phyloP scores from a whole-genome alignment of 257 asterid species.

The Euphrasia confusa region DNA sequence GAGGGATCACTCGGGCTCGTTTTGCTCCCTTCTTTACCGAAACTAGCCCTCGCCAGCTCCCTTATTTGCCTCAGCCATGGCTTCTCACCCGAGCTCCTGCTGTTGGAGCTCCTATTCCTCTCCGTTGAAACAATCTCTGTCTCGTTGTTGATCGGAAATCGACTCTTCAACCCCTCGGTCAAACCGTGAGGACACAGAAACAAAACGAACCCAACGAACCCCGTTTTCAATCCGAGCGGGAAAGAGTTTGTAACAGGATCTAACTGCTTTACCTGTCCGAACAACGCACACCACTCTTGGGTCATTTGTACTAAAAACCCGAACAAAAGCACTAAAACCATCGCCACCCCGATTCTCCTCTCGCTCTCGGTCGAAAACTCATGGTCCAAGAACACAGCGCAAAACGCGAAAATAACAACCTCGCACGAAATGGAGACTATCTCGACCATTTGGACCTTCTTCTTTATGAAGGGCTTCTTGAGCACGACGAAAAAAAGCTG shows the following conservation, averaged over 20 bases:
- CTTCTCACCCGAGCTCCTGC: constrained; percentile 59
- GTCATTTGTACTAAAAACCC: constrained; percentile 44
- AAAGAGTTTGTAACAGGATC: constrained; percentile 55
- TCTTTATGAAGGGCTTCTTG: constrained; percentile 91
- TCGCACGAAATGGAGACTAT: constrained; percentile 60
- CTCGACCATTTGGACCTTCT: constrained; percentile 79
- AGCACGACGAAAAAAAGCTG: constrained; percentile 91
- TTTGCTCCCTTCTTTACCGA: constrained; percentile 48
- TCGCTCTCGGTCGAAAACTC: constrained; percentile 41
- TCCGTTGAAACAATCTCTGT: constrained; percentile 30
- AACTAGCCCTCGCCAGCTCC: constrained; percentile 72
- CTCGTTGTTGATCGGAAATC: constrained; percentile 44
- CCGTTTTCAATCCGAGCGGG: constrained; percentile 52
- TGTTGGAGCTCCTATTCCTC: constrained; percentile 39
- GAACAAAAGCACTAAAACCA: constrained; percentile 50
- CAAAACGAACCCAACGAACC: constrained; percentile 51
- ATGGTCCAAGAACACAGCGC: constrained; percentile 40
- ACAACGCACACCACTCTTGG: constrained; percentile 58
- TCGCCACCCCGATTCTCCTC: constrained; percentile 50
- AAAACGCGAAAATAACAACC: constrained; percentile 47
- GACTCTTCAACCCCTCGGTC: constrained; percentile 35
- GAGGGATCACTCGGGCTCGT: constrained; percentile 50
- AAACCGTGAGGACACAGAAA: constrained; percentile 45
- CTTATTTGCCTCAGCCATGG: constrained; percentile 75
- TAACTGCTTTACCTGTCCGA: constrained; percentile 51